Evolutionary conservation across 768 basidiomycete species (phyloP).

Genomic region (Agaricus blazei): DNA sequence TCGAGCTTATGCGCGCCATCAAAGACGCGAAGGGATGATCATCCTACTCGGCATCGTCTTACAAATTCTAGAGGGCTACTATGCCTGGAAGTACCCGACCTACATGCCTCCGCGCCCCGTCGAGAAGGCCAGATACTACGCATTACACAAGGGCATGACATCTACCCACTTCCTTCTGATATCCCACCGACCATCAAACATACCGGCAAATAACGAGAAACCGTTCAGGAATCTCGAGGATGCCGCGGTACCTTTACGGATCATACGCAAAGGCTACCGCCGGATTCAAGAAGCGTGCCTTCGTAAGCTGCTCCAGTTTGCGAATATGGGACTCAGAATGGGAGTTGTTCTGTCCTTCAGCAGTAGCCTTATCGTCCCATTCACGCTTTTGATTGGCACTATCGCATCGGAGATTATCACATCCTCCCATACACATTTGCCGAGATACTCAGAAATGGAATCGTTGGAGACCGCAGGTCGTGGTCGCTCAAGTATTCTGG

Average conservation of each 20-base stretch:
- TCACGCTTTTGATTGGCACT: constrained; percentile 6
- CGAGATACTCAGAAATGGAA: background rate
- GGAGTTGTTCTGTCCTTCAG: background rate
- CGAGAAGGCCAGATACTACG: background rate
- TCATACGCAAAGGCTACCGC: constrained; percentile 1
- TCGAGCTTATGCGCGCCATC: background rate
- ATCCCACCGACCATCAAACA: background rate
- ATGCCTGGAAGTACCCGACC: background rate
- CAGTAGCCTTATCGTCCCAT: constrained; percentile 1
- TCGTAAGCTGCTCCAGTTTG: background rate
- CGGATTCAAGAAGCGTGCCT: background rate
- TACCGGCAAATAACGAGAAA: background rate
- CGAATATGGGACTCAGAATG: background rate
- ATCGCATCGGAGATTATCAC: constrained; percentile 1
- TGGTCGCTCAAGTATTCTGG: background rate
- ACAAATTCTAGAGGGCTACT: constrained; percentile 9
- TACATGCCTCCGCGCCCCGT: background rate
- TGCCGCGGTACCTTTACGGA: background rate
- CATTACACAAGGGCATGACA: constrained; percentile 8
- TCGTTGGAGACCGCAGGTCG: background rate
- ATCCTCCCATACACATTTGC: background rate
- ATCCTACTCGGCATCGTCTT: background rate
- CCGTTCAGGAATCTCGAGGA: constrained; percentile 5
- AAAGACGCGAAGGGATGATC: background rate
- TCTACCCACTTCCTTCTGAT: constrained; percentile 6